phyloP scores from a whole-genome alignment of 2,329 filamentous ascomycete species.

The Purpureocillium takamizusanense region DNA sequence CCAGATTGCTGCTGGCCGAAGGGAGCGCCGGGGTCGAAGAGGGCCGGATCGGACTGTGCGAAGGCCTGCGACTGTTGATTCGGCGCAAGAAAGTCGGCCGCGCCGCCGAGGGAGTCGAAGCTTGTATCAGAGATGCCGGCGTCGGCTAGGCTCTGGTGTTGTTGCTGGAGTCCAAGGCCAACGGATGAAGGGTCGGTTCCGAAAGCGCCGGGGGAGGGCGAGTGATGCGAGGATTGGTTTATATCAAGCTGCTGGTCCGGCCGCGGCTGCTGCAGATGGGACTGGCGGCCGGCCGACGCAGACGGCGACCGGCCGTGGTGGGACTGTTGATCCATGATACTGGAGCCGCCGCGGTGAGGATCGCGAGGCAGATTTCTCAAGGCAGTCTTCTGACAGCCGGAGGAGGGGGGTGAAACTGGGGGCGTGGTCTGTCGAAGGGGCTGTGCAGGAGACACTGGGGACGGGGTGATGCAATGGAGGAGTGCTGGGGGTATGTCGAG shows the following conservation, averaged over 20 bases:
- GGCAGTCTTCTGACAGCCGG: slow-evolving; percentile 35
- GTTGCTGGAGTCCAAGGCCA: slow-evolving; percentile 46
- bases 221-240: slow-evolving; percentile 50
- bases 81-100: slow-evolving; percentile 40
- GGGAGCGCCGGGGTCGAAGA: slow-evolving; percentile 32
- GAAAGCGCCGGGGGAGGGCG: slow-evolving; percentile 51
- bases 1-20: slow-evolving; percentile 32
- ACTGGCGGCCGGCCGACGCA: slow-evolving; percentile 28
- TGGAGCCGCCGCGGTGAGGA: slow-evolving; percentile 6
- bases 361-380: slow-evolving; percentile 34
- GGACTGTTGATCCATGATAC: slow-evolving; percentile 32
- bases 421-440: slow-evolving; percentile 6
- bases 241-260: slow-evolving; percentile 51
- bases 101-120: slow-evolving; percentile 34
- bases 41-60: slow-evolving; percentile 22
- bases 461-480: slow-evolving; percentile 11
- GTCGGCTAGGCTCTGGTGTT: too few relatives aligned
- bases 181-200: slow-evolving; percentile 36
- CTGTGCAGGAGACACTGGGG: slow-evolving; percentile 11
- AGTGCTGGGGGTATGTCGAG: too few relatives aligned
- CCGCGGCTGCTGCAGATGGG: slow-evolving; percentile 30
- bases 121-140: too few relatives aligned
- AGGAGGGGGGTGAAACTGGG: slow-evolving; percentile 15
- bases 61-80: slow-evolving; percentile 24
- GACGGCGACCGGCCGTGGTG: slow-evolving; percentile 47